These are phyloP conservation scores for Suillus lakei DNA, from an alignment of 768 basidiomycete species.

Conservation along the genomic window DNA sequence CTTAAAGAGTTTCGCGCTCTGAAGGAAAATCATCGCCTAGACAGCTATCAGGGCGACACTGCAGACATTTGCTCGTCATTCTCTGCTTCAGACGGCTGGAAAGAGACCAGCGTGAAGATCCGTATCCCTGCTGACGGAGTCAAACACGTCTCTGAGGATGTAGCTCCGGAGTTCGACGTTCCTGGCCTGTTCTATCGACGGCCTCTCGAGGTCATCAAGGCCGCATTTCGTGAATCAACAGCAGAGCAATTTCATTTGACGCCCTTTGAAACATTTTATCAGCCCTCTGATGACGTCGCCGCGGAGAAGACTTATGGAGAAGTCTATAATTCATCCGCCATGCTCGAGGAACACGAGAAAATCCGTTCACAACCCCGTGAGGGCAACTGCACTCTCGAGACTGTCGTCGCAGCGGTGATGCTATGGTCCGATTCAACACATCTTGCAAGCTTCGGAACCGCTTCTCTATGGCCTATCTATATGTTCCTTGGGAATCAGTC, in stretches of 20 bases:
- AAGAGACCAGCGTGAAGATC: conserved; percentile 15
- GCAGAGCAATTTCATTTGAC: conserved; percentile 20
- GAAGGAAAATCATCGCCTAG: background rate
- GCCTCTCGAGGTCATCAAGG: conserved; percentile 28
- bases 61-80: background rate
- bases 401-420: conserved; percentile 23
- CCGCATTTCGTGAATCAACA: conserved; percentile 24
- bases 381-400: conserved; percentile 19
- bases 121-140: conserved; percentile 9
- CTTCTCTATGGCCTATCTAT: conserved; percentile 19
- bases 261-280: conserved; percentile 15
- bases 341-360: conserved; percentile 20
- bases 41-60: background rate
- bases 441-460: conserved; percentile 23
- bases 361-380: conserved; percentile 14
- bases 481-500: conserved; percentile 14
- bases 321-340: conserved; percentile 23
- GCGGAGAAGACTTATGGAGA: conserved; percentile 26
- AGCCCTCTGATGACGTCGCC: background rate
- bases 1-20: conserved; percentile 12
- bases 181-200: conserved; percentile 34
- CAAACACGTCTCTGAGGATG: background rate
- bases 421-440: conserved; percentile 31
- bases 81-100: conserved; percentile 9
- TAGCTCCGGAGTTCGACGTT: conserved; percentile 18